Conservation (phyloP, 768 basidiomycete species). For the Lactifluus volemus region DNA sequence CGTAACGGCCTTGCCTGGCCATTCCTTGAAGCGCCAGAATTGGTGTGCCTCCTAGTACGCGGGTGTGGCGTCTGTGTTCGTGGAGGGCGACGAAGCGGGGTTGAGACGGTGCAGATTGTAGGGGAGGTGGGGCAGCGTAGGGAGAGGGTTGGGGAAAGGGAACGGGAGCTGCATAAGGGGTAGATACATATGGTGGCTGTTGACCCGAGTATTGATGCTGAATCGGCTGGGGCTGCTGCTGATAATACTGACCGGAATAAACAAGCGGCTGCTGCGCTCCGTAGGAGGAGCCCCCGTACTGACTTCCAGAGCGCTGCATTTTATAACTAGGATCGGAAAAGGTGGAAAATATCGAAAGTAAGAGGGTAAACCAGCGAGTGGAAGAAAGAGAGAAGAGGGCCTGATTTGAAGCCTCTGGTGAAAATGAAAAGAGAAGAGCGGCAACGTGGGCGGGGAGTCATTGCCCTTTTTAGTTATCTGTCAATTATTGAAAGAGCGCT, state of each 20-base stretch:
- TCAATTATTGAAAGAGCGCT: neutral
- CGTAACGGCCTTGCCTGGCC: conserved; percentile 31
- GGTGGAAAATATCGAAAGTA: neutral
- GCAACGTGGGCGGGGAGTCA: conserved; percentile 14
- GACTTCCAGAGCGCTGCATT: conserved; percentile 12
- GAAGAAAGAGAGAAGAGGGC: conserved; percentile 7
- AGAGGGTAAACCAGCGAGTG: neutral
- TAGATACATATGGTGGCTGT: conserved; percentile 14
- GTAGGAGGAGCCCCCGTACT: conserved; percentile 2
- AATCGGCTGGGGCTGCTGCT: conserved; percentile 17
- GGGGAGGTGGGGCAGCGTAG: neutral
- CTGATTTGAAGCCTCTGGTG: neutral
- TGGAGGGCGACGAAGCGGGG: conserved; percentile 1
- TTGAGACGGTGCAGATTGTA: conserved; percentile 8
- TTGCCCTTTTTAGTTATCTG: conserved; percentile 18
- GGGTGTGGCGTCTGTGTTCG: conserved; percentile 24
- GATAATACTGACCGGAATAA: conserved; percentile 11
- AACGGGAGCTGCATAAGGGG: neutral
- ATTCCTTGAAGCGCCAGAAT: conserved; percentile 17
- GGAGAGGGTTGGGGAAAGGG: conserved; percentile 16
- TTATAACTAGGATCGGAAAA: neutral
- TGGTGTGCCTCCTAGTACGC: conserved; percentile 29
- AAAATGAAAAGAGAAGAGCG: neutral
- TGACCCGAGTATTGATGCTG: conserved; percentile 19
- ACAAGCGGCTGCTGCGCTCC: conserved; percentile 6